Conservation (phyloP, 2,329 filamentous ascomycete species). For the Aureobasidium sp. region DNA sequence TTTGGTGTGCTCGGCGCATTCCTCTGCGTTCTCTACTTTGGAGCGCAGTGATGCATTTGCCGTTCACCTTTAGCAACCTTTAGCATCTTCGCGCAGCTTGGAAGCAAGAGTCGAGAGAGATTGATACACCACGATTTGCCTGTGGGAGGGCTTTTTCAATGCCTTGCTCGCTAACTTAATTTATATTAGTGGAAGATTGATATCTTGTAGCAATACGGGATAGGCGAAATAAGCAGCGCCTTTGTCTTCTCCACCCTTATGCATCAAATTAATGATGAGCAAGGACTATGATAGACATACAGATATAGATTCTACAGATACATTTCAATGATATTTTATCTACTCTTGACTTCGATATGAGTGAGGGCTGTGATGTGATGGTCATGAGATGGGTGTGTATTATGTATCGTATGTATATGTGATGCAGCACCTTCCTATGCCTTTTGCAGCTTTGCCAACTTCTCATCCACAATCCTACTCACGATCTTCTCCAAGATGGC, state of each 20-base stretch:
- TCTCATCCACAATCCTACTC: conserved; percentile 64
- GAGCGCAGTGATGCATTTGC: too few relatives aligned
- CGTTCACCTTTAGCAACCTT: too few relatives aligned
- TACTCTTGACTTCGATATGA: too few relatives aligned
- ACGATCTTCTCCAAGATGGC: conserved; percentile 45
- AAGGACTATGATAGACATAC: conserved; percentile 8
- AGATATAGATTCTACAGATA: neutral
- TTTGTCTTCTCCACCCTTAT: conserved; percentile 8
- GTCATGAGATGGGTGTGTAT: too few relatives aligned
- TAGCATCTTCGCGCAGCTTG: too few relatives aligned
- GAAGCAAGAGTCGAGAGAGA: too few relatives aligned
- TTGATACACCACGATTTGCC: conserved; percentile 3
- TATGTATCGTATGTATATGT: too few relatives aligned
- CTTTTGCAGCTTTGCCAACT: conserved; percentile 34
- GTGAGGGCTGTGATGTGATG: too few relatives aligned
- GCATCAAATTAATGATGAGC: neutral
- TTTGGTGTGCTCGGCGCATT: too few relatives aligned
- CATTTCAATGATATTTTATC: too few relatives aligned
- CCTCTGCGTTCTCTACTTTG: too few relatives aligned
- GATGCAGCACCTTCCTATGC: too few relatives aligned
- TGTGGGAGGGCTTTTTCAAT: neutral
- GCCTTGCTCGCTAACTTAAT: neutral
- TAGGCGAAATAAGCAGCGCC: conserved; percentile 8
- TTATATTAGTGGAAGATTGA: conserved; percentile 3
- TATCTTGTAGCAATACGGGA: neutral